These are phyloP conservation scores for Botrytis hyacinthi DNA, from an alignment of 2,329 filamentous ascomycete species.

Conservation along the genomic window DNA sequence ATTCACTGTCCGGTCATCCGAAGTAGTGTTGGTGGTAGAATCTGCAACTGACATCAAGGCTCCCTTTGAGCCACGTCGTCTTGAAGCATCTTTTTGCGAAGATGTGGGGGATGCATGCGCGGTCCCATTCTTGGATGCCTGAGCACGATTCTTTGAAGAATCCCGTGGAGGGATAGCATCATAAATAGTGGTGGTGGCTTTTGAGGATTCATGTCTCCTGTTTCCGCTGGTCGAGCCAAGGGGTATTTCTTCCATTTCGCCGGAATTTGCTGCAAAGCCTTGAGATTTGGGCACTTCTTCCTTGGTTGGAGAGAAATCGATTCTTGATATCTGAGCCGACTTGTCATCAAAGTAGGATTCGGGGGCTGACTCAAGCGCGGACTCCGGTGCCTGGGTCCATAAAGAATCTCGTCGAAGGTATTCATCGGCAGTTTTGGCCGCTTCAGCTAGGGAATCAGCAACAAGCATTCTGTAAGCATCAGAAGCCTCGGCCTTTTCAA, in stretches of 20 bases:
- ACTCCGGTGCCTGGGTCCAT: conserved; percentile 22
- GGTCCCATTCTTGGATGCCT: conserved; percentile 10
- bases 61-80: conserved; percentile 7
- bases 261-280: background rate
- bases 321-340: conserved; percentile 1
- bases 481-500: conserved; percentile 27
- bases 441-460: conserved; percentile 30
- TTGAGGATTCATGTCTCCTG: conserved; percentile 21
- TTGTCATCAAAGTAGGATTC: background rate
- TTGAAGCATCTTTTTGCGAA: conserved; percentile 4
- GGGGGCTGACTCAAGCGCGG: background rate
- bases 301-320: background rate
- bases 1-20: conserved; percentile 22
- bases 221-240: conserved; percentile 17
- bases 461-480: conserved; percentile 31
- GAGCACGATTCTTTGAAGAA: conserved; percentile 29
- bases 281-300: background rate
- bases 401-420: conserved; percentile 30
- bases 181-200: conserved; percentile 9
- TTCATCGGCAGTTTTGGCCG: conserved; percentile 31
- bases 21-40: conserved; percentile 16
- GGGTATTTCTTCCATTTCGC: conserved; percentile 20
- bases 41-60: conserved; percentile 3
- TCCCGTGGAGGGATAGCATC: conserved; percentile 17
- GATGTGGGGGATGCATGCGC: conserved; percentile 22